phyloP scores from a whole-genome alignment of 2,329 filamentous ascomycete species.

The Alternaria atra region DNA sequence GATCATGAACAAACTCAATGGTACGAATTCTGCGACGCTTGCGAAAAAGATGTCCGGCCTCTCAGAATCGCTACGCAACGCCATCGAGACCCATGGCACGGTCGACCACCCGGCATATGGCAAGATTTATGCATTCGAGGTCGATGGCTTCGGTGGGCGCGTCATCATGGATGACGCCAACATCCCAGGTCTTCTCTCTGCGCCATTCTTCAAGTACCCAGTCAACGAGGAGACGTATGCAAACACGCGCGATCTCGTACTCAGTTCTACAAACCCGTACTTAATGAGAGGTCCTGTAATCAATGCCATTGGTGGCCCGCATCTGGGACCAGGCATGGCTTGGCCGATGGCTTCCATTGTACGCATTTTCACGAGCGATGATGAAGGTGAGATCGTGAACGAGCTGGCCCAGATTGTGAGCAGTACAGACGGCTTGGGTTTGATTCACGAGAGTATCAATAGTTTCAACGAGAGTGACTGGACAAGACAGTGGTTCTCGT shows the following conservation, averaged over 20 bases:
- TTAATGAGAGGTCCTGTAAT: conserved; percentile 61
- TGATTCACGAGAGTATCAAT: conserved; percentile 63
- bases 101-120: conserved; percentile 50
- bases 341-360: conserved; percentile 64
- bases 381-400: conserved; percentile 58
- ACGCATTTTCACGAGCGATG: conserved; percentile 59
- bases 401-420: conserved; percentile 57
- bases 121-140: conserved; percentile 59
- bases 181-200: conserved; percentile 71
- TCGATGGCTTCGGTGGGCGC: conserved; percentile 57
- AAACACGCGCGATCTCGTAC: conserved; percentile 57
- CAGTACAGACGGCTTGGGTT: conserved; percentile 58
- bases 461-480: conserved; percentile 57
- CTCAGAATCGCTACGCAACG: conserved; percentile 55
- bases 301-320: conserved; percentile 59
- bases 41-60: conserved; percentile 66
- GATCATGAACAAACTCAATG: conserved; percentile 62
- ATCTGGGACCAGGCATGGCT: conserved; percentile 56
- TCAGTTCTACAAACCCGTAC: conserved; percentile 59
- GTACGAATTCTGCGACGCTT: conserved; percentile 58
- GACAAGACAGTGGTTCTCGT: conserved; percentile 62
- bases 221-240: conserved; percentile 55
- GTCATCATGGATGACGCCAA: conserved; percentile 79
- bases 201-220: conserved; percentile 70
- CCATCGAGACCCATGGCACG: conserved; percentile 58